Evolutionary conservation across 208 protist species (phyloP).

Genomic region (Leishmania braziliensis): DNA sequence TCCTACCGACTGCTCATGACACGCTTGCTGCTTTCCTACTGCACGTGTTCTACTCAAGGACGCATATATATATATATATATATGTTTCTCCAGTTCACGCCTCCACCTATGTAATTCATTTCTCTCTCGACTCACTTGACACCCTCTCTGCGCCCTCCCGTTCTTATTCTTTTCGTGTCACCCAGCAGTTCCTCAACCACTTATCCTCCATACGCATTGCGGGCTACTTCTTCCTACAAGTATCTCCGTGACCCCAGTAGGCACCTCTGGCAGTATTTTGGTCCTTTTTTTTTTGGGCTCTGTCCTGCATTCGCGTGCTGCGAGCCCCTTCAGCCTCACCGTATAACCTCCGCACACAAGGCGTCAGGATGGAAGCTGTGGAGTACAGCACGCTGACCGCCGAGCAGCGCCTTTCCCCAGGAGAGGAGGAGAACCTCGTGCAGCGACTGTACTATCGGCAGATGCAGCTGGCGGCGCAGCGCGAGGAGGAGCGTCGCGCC

Average conservation of each 20-base stretch:
- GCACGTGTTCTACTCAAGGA: not conserved
- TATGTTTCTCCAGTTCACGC: not conserved
- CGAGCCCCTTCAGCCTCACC: not conserved
- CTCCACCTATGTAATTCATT: not conserved
- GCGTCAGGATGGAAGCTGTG: slow-evolving; percentile 17
- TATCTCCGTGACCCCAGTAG: not conserved
- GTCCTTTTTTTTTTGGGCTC: not conserved
- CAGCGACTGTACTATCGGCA: slow-evolving; percentile 84
- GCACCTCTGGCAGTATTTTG: not conserved
- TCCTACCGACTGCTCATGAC: not conserved
- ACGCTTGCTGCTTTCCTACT: not conserved
- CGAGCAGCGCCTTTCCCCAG: slow-evolving; percentile 43
- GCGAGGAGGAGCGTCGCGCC: slow-evolving; percentile 58
- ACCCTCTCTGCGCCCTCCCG: not conserved
- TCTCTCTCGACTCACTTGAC: not conserved
- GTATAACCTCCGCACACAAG: not conserved
- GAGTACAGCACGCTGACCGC: slow-evolving; percentile 28
- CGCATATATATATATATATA: not conserved
- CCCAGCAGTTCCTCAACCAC: not conserved
- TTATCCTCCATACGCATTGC: not conserved
- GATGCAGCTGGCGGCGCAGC: slow-evolving; percentile 63
- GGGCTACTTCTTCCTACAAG: not conserved
- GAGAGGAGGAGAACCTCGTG: slow-evolving; percentile 65
- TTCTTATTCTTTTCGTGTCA: not conserved
- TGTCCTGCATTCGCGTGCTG: not conserved